Evolutionary conservation across 1,284 basidiomycete genomes (phyloP).

Genomic region (Ustilago nuda): DNA sequence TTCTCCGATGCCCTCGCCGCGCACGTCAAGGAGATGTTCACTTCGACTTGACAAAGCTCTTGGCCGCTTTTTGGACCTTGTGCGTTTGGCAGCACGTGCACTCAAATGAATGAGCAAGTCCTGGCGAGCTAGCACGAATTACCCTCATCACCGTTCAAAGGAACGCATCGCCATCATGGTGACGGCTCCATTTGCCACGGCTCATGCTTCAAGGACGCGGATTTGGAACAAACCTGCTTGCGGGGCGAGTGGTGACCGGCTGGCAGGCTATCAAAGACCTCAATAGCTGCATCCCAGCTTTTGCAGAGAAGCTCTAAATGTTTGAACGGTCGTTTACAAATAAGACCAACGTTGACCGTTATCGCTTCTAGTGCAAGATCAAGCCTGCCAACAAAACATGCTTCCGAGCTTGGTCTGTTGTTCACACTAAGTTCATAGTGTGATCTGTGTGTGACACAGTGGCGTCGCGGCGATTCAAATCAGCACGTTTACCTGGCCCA

Average conservation of each 20-base stretch:
- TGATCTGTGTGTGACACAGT: neutral
- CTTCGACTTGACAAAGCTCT: neutral
- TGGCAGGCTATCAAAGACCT: neutral
- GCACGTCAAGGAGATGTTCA: too few relatives aligned
- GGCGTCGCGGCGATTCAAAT: conserved; percentile 4
- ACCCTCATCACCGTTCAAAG: neutral
- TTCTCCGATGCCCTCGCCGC: neutral
- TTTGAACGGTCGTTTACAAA: neutral
- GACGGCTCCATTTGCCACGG: neutral
- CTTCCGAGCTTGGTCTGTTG: neutral
- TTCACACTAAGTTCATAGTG: neutral
- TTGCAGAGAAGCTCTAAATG: neutral
- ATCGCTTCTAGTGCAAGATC: neutral
- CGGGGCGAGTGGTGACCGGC: neutral
- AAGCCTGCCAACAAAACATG: neutral
- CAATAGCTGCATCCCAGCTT: neutral
- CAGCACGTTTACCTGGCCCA: neutral
- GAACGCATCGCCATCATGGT: neutral
- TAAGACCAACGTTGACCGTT: neutral
- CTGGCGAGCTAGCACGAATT: neutral
- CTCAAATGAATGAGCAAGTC: neutral
- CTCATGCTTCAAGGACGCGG: neutral
- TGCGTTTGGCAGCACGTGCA: conserved; percentile 1
- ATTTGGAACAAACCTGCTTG: too few relatives aligned
- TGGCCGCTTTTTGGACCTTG: neutral